Evolutionary conservation across 2,329 filamentous ascomycete species (phyloP).

Genomic region (Penicillium sp.): DNA sequence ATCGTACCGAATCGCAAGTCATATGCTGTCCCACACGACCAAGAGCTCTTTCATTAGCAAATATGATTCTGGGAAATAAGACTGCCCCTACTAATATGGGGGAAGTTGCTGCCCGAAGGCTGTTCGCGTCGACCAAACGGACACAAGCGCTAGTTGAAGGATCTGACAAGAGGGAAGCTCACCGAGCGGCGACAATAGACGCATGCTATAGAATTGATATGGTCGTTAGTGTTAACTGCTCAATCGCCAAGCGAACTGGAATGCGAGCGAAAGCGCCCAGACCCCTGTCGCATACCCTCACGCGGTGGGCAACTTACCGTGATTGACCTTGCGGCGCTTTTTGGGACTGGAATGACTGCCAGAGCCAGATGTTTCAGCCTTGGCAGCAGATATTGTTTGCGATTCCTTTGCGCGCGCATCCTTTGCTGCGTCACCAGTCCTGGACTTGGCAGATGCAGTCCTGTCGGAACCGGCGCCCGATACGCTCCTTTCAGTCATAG

Average conservation of each 20-base stretch:
- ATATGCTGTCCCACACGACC: slow-evolving; percentile 68
- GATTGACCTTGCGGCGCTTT: slow-evolving; percentile 86
- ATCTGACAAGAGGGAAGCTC: slow-evolving; percentile 50
- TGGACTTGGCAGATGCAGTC: slow-evolving; percentile 26
- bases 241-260: slow-evolving; percentile 16
- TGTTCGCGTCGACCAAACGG: neutral
- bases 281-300: slow-evolving; percentile 28
- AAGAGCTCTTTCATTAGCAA: slow-evolving; percentile 49
- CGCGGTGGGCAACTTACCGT: slow-evolving; percentile 61
- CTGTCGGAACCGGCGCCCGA: slow-evolving; percentile 27
- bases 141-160: slow-evolving; percentile 21
- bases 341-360: slow-evolving; percentile 60
- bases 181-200: slow-evolving; percentile 89
- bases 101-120: neutral
- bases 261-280: slow-evolving; percentile 13
- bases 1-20: slow-evolving; percentile 84
- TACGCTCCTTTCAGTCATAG: slow-evolving; percentile 33
- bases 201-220: slow-evolving; percentile 63
- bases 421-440: slow-evolving; percentile 26
- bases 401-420: slow-evolving; percentile 33
- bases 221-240: slow-evolving; percentile 25
- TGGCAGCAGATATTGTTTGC: slow-evolving; percentile 30
- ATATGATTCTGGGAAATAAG: slow-evolving; percentile 25
- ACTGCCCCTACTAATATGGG: neutral
- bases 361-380: slow-evolving; percentile 34